phyloP scores from a whole-genome alignment of 805 yeast species.

The Wickerhamiella domercqiae region DNA sequence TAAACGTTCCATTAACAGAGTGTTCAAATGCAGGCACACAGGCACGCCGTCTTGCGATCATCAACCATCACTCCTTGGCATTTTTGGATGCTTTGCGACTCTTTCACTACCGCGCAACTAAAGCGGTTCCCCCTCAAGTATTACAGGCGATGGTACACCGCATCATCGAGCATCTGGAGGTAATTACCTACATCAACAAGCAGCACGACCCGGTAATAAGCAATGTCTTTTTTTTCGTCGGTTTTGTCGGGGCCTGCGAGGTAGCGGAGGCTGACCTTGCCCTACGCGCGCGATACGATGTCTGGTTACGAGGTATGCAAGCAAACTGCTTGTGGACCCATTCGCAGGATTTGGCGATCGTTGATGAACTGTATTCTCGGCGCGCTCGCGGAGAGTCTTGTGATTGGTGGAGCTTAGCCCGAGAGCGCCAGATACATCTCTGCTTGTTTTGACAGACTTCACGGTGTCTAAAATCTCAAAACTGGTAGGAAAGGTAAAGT shows the following conservation, averaged over 20 bases:
- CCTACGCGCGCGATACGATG: constrained; percentile 49
- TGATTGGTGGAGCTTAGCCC: constrained; percentile 64
- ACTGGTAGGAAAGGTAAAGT: too few relatives aligned
- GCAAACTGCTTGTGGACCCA: constrained; percentile 57
- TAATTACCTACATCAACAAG: constrained; percentile 39
- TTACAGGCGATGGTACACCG: constrained; percentile 48
- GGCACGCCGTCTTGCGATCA: constrained; percentile 38
- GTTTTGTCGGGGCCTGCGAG: constrained; percentile 76
- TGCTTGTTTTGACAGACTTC: too few relatives aligned
- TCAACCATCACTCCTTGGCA: constrained; percentile 66
- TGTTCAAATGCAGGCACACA: constrained; percentile 12
- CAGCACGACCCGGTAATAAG: constrained; percentile 34
- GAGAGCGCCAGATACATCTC: constrained; percentile 74
- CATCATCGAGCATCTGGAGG: constrained; percentile 48
- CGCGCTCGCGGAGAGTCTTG: constrained; percentile 42
- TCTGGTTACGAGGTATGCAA: constrained; percentile 39
- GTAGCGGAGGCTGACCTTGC: constrained; percentile 35
- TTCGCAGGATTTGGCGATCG: constrained; percentile 73
- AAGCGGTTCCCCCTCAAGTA: constrained; percentile 36
- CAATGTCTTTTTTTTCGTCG: constrained; percentile 77
- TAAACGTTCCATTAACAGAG: not conserved
- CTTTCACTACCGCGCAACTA: constrained; percentile 52
- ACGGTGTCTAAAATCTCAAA: too few relatives aligned
- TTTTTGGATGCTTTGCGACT: constrained; percentile 59
- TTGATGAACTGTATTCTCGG: constrained; percentile 76